phyloP scores from a whole-genome alignment of 2,329 filamentous ascomycete genomes.

The Clonostachys sp. region DNA sequence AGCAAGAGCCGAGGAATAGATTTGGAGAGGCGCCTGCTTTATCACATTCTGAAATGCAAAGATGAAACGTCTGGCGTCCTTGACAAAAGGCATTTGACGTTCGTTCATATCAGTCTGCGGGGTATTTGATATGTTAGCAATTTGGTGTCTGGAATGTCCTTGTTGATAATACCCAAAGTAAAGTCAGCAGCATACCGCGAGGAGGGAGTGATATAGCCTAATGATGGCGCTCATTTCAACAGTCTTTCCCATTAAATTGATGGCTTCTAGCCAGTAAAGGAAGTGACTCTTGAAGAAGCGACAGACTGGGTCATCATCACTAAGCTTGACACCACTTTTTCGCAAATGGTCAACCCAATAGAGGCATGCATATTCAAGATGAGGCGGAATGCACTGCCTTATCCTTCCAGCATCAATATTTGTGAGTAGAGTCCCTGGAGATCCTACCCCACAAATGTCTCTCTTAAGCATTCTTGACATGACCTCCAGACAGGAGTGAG shows the following conservation, averaged over 20 bases:
- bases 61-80: neutral
- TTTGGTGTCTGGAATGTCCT: neutral
- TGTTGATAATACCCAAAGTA: too few species aligned
- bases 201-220: neutral
- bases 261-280: neutral
- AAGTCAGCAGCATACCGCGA: neutral
- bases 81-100: neutral
- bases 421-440: neutral
- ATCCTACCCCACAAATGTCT: neutral
- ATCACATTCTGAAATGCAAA: neutral
- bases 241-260: neutral
- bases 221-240: neutral
- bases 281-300: neutral
- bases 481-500: constrained; percentile 1
- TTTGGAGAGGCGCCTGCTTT: neutral
- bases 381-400: neutral
- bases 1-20: neutral
- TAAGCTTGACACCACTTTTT: neutral
- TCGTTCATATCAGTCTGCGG: neutral
- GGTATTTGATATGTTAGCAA: neutral
- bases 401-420: neutral
- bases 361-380: neutral
- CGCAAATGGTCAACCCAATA: neutral
- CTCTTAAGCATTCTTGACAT: neutral
- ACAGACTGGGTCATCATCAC: neutral